Base-by-base conservation (phyloP, 2,329 filamentous ascomycete genomes). In the Aureobasidium sp. region DNA sequence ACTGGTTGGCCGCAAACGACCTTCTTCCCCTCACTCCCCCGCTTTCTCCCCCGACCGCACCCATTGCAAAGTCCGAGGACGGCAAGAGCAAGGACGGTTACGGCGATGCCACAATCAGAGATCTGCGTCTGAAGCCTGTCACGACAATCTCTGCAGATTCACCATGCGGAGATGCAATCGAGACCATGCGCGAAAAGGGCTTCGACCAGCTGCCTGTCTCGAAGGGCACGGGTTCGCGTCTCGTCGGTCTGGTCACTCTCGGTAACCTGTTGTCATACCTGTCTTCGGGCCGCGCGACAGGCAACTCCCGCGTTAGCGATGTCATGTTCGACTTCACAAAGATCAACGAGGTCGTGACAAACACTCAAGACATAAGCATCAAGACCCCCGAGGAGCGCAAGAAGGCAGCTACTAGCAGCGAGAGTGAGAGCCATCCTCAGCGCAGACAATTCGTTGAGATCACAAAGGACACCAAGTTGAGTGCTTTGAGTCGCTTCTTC, bases 291-390 rank as follows among this genome's bases (percentile, higher is more conserved):
- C 85, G 90, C 32, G 90, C 90, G 11, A 82, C 80, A 0, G 83
- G 82, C 6, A 78, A 83, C 61, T 88, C 79, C 60, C 82, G 81
- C 0, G 88, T 98, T 55, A 80, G 81, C 57, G 84, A 90, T 21
- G 88, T 95, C 71, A 98, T 98, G 93, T 98, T 98, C 66, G 86
- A 96, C 70, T 98, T 98, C 73, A 79, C 82, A 55, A 86, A 85
- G 61, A 79, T 96, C 53, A 82, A 88, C 61, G 90, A 97, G 73
- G 84, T 95, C 6, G 84, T 95, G 54, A 95, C 89, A n/a, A 89
- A 97, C 63, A 84, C 88, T 25, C 81, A 85, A 57, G 79, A 86
- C 63, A 74, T 86, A 51, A 60, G 60, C 22, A 61, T 71, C 3
- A 69, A 68, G 11, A 67, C 72, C 11, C 68, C 74, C 45, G 66